Percentiles rank a stretch among this genome's conserved stretches.
Conservation (phyloP, 345 rosid genomes). For the Chamaenerion angustifolium region DNA sequence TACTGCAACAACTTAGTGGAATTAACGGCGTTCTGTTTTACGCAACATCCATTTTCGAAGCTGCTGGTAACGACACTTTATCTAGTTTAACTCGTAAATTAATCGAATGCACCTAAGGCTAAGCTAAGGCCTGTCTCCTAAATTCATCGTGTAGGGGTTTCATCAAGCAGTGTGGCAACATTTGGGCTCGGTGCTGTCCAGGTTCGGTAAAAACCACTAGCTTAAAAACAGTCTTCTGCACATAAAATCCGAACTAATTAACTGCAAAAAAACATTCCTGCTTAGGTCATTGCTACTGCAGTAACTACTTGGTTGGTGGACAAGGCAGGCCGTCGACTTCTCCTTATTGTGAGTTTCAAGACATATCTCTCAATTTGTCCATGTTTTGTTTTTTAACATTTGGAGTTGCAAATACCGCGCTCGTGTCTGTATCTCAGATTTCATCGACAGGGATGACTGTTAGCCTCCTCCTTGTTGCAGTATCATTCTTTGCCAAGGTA, state of each 20-base stretch:
- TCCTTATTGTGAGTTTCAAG: conserved; percentile 61
- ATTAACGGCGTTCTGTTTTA: conserved; percentile 81
- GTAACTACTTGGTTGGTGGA: conserved; percentile 81
- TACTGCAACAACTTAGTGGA: conserved; percentile 85
- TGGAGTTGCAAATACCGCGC: background rate
- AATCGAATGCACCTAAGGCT: too few relatives aligned
- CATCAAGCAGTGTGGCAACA: conserved; percentile 71
- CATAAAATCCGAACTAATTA: background rate
- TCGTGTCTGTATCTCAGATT: conserved; percentile 25
- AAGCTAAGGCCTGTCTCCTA: too few relatives aligned
- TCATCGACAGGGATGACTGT: conserved; percentile 69
- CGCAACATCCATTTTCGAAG: conserved; percentile 66
- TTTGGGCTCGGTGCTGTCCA: conserved; percentile 78
- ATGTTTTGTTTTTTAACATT: background rate
- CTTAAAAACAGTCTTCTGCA: conserved; percentile 1
- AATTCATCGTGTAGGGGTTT: conserved; percentile 38
- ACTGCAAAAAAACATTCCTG: background rate
- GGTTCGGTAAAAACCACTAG: conserved; percentile 25
- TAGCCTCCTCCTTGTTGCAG: conserved; percentile 72
- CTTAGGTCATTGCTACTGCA: conserved; percentile 69
- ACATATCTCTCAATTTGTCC: conserved; percentile 3
- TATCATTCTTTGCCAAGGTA: conserved; percentile 60
- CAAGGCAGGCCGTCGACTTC: conserved; percentile 73
- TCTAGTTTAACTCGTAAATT: background rate
- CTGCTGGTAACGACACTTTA: conserved; percentile 49